Base-by-base conservation (phyloP, 768 basidiomycete genomes). In the Rhizopogon vulgaris region DNA sequence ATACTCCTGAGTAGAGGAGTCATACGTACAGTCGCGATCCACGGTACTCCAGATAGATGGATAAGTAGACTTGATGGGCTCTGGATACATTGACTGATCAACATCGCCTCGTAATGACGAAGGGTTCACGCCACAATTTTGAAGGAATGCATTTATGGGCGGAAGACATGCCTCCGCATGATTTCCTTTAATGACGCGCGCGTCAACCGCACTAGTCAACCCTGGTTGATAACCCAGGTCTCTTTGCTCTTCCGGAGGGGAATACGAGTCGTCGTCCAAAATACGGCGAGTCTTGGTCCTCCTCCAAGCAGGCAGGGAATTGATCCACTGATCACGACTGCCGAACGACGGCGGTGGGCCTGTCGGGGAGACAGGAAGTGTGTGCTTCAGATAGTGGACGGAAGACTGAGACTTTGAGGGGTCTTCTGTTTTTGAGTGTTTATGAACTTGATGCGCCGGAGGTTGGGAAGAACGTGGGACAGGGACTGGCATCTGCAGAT, bases 121-220 rank as follows among this genome's bases (percentile, higher is more conserved):
- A 15, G 43, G 18, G 22, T 61, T 57, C 14, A 43, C 43, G 53
- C 27, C 41, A 47, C 51, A 36, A 41, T 47, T 48, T 34, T 52
- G 39, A 3, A 38, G 27, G 28, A 68, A 62, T 34, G 65, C 62
- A 24, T 58, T 75, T 58, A 69, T 70, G 87, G 87, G 87, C 85
- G 86, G 85, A 83, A 83, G 78, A 75, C 84, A 83, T 82, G 84
- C 83, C 79, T 88, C 77, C 79, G 84, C 85, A 83, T 73, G 84
- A 70, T 78, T 64, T 82, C 87, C 87, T 87, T 89, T 88, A 86
- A 86, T 87, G 73, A 81, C 84, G 64, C 78, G 67, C 73, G 84
- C 84, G 87, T 86, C 80, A 67, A 67, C 82, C 84, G 86, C 83
- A 73, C 69, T 73, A 69, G 78, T 75, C 80, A 88, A 88, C 86